Percentiles rank a stretch among this genome's conserved stretches.
Conservation (phyloP, 1,139 yeast species). For the Lizanozyma gosingica region DNA sequence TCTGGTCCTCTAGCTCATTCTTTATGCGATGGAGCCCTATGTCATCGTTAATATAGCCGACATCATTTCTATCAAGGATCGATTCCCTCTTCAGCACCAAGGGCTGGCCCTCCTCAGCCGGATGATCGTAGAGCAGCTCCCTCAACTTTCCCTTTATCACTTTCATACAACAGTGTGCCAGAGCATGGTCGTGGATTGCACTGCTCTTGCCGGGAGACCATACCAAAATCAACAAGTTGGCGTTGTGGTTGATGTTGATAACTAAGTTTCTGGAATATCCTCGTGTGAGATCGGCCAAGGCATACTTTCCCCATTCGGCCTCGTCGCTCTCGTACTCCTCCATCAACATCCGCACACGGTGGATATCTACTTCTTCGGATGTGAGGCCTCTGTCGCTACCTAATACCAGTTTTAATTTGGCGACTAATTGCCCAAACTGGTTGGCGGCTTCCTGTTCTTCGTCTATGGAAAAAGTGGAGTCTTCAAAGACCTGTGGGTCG, state of each 20-base stretch:
- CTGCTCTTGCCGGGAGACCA: conserved; percentile 68
- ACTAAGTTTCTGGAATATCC: conserved; percentile 58
- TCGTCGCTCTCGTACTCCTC: conserved; percentile 38
- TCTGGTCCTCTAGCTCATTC: conserved; percentile 36
- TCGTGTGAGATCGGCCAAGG: conserved; percentile 43
- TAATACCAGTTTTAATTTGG: conserved; percentile 21
- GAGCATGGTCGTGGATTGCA: conserved; percentile 69
- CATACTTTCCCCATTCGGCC: conserved; percentile 53
- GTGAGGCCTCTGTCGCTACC: conserved; percentile 30
- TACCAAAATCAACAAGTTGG: conserved; percentile 57
- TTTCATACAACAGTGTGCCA: conserved; percentile 66
- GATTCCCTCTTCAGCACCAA: conserved; percentile 26
- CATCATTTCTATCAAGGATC: conserved; percentile 33
- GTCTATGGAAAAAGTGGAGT: background rate
- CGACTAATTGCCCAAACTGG: conserved; percentile 21
- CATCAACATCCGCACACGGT: conserved; percentile 37
- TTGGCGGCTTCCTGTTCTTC: conserved; percentile 4
- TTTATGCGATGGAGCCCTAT: conserved; percentile 61
- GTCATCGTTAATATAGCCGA: conserved; percentile 59
- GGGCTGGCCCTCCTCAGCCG: conserved; percentile 18
- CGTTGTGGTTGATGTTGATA: conserved; percentile 58
- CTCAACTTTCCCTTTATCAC: conserved; percentile 50
- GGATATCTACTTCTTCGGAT: conserved; percentile 49
- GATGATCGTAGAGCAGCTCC: conserved; percentile 53
- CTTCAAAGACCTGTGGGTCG: background rate